These are phyloP conservation scores for Litchi chinensis DNA, from an alignment of 345 rosid genomes.

Conservation along the genomic window DNA sequence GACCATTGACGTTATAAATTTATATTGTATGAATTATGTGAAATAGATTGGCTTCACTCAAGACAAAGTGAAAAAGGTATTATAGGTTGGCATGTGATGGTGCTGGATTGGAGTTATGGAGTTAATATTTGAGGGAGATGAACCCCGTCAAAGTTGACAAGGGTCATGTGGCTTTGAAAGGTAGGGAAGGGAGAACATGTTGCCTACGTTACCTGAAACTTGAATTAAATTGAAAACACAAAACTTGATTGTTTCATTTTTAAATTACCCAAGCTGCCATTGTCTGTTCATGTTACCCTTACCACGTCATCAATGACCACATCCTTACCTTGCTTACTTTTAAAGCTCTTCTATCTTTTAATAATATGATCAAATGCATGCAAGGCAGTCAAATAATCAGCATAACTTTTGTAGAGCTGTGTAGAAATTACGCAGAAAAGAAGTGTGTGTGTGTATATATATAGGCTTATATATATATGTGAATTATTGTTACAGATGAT, in stretches of 20 bases:
- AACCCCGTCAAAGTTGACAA: background rate
- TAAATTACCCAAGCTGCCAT: constrained; percentile 22
- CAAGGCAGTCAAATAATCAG: background rate
- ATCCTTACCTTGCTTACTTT: constrained; percentile 21
- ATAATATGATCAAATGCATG: background rate
- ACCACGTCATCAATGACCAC: constrained; percentile 21
- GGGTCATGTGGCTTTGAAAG: constrained; percentile 16
- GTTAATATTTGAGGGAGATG: no score
- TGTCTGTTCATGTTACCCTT: constrained; percentile 15
- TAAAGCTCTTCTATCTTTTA: background rate
- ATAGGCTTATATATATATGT: no score
- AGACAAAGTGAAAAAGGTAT: no score
- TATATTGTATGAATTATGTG: no score
- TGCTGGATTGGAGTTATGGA: no score
- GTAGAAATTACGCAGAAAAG: no score
- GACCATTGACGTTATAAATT: no score
- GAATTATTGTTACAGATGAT: no score
- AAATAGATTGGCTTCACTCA: no score
- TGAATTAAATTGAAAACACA: background rate
- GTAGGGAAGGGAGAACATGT: constrained; percentile 1
- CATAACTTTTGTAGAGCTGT: background rate
- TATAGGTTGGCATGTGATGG: no score
- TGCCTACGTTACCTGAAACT: background rate
- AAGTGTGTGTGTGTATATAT: no score
- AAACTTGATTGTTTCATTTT: constrained; percentile 14